Evolutionary conservation across 495 filamentous ascomycete species (phyloP).

Genomic region (Aspergillus baeticus): DNA sequence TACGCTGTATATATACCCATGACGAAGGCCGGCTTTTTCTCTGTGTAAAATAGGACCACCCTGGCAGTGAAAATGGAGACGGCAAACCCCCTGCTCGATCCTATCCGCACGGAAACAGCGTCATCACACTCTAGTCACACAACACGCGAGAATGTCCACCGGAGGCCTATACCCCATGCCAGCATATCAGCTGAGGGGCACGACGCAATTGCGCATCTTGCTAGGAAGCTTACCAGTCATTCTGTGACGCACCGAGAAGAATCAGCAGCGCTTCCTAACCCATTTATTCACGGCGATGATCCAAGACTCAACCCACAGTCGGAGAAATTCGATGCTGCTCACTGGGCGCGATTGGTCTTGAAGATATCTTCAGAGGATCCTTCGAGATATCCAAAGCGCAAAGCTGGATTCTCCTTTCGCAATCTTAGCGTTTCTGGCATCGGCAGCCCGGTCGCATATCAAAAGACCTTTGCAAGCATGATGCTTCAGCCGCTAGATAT

Average conservation of each 20-base stretch:
- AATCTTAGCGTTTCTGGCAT: slow-evolving; percentile 24
- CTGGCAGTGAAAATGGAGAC: no score
- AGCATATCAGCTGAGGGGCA: no score
- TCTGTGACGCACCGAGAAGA: background rate
- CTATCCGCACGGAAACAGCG: no score
- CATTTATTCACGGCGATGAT: background rate
- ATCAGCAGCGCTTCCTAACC: background rate
- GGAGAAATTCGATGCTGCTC: background rate
- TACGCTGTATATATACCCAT: no score
- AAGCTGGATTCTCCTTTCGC: slow-evolving; percentile 21
- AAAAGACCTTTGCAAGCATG: slow-evolving; percentile 19
- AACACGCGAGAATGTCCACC: no score
- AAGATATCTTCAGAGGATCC: slow-evolving; percentile 38
- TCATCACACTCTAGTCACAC: no score
- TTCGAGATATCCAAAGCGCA: slow-evolving; percentile 17
- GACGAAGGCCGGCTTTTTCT: no score
- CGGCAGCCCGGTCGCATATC: slow-evolving; percentile 19
- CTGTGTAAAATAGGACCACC: no score
- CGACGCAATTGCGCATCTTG: no score
- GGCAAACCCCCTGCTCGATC: no score
- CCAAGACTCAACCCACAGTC: slow-evolving; percentile 7
- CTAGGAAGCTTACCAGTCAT: no score
- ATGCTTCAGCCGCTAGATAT: slow-evolving; percentile 4
- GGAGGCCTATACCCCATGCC: no score
- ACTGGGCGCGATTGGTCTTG: background rate